Percentiles rank a stretch among this genome's conserved stretches.
Evolutionary conservation across 2,329 filamentous ascomycete genomes (phyloP).

Genomic region (Sporothrix inflata): DNA sequence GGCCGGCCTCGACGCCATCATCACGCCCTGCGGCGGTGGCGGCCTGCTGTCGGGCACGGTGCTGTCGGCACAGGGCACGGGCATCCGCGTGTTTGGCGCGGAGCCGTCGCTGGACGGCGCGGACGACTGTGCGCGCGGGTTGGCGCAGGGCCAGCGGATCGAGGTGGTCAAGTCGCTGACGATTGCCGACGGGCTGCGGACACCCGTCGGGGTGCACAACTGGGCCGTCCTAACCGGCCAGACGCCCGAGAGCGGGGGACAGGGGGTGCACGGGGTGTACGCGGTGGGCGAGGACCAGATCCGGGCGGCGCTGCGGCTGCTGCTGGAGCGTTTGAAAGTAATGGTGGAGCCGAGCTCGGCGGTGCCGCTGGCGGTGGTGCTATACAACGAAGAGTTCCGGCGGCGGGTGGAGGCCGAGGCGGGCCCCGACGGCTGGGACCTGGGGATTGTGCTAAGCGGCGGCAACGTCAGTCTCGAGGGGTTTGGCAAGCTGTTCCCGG

Average conservation of each 20-base stretch:
- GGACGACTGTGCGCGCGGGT: slow-evolving; percentile 77
- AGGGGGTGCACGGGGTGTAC: slow-evolving; percentile 71
- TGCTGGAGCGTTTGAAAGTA: slow-evolving; percentile 86
- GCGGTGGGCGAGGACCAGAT: slow-evolving; percentile 84
- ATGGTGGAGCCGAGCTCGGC: slow-evolving; percentile 87
- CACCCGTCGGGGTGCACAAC: slow-evolving; percentile 74
- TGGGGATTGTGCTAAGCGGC: slow-evolving; percentile 63
- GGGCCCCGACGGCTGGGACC: slow-evolving; percentile 73
- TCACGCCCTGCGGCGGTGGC: slow-evolving; percentile 84
- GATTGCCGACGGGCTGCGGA: slow-evolving; percentile 85
- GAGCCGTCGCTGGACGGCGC: slow-evolving; percentile 83
- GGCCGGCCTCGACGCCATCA: slow-evolving; percentile 65
- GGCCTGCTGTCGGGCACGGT: slow-evolving; percentile 85
- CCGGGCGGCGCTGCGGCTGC: slow-evolving; percentile 71
- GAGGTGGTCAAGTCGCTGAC: slow-evolving; percentile 73
- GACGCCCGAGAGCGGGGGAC: background rate
- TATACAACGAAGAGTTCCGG: slow-evolving; percentile 86
- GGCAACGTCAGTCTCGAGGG: slow-evolving; percentile 62
- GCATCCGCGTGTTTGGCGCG: slow-evolving; percentile 78
- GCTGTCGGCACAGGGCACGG: slow-evolving; percentile 71
- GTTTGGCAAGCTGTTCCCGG: slow-evolving; percentile 55
- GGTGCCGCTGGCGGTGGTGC: slow-evolving; percentile 78
- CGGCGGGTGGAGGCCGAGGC: slow-evolving; percentile 69
- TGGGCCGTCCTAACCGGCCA: slow-evolving; percentile 71
- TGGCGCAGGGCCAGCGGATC: slow-evolving; percentile 66